Evolutionary conservation across 768 basidiomycete genomes (phyloP).

Genomic region (Agaricus bisporus): DNA sequence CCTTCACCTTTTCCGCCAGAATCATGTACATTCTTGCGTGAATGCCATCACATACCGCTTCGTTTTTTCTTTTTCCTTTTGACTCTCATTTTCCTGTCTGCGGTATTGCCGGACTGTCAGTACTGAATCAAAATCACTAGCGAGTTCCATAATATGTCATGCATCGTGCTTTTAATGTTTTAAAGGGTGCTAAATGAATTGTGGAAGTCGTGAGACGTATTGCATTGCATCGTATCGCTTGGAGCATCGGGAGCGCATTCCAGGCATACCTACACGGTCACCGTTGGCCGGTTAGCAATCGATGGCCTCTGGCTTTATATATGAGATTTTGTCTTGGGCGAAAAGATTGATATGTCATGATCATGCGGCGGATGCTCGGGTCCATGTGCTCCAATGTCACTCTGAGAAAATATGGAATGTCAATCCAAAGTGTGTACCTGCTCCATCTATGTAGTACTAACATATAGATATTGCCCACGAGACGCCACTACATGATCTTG

Average conservation of each 20-base stretch:
- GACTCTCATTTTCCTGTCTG: neutral
- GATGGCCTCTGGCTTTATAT: too few species aligned
- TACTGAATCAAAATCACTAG: slow-evolving; percentile 7
- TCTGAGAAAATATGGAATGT: neutral
- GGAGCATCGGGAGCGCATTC: too few species aligned
- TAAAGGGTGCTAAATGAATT: neutral
- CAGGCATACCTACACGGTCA: too few species aligned
- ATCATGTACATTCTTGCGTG: slow-evolving; percentile 9
- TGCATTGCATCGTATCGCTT: neutral
- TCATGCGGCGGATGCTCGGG: neutral
- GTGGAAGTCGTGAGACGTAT: neutral
- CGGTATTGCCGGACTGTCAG: slow-evolving; percentile 8
- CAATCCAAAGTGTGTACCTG: neutral
- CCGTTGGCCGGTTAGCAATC: too few species aligned
- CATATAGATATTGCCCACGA: neutral
- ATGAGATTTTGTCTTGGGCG: too few species aligned
- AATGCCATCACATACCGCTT: slow-evolving; percentile 2
- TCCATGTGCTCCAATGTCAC: slow-evolving; percentile 1
- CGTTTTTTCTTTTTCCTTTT: neutral
- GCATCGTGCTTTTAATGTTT: neutral
- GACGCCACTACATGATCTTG: slow-evolving; percentile 2
- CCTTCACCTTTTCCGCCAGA: neutral
- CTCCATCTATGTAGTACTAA: neutral
- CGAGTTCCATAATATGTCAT: neutral
- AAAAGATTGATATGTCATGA: too few species aligned